phyloP scores from a whole-genome alignment of 129 eudicot species.

The Smallanthus sonchifolius region DNA sequence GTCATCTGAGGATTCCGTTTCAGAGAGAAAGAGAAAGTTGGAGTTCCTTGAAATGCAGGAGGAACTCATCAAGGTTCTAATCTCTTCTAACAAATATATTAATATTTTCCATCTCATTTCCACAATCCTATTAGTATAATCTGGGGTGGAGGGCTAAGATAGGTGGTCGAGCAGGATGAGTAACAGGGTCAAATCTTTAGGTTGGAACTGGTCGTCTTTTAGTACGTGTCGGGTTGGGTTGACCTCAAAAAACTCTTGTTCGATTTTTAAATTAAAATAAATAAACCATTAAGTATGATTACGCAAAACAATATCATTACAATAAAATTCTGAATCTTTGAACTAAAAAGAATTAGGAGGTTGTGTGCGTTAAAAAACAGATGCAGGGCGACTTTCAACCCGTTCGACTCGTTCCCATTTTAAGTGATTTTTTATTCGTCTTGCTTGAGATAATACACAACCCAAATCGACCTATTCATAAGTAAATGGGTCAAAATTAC shows the following conservation, averaged over 20 bases:
- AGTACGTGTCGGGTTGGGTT: neutral
- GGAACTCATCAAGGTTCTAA: conserved; percentile 83
- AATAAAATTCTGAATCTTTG: neutral
- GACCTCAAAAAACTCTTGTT: neutral
- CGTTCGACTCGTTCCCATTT: neutral
- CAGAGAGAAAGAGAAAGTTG: conserved; percentile 88
- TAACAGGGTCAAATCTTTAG: neutral
- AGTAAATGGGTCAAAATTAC: neutral
- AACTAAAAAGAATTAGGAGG: neutral
- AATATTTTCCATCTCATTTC: neutral
- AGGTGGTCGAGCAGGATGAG: neutral
- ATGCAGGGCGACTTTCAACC: neutral
- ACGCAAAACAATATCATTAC: neutral
- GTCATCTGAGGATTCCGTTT: conserved; percentile 91
- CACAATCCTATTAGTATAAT: neutral
- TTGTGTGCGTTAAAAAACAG: neutral
- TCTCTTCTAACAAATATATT: neutral
- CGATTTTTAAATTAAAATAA: neutral
- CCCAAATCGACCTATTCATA: neutral
- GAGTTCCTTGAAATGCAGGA: conserved; percentile 99
- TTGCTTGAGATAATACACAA: neutral
- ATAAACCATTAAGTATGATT: neutral
- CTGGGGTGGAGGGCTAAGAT: neutral
- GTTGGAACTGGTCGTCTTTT: neutral
- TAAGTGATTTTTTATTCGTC: neutral